Conservation (phyloP, 2,329 filamentous ascomycete species). For the Hawksworthiomyces lignivorus region DNA sequence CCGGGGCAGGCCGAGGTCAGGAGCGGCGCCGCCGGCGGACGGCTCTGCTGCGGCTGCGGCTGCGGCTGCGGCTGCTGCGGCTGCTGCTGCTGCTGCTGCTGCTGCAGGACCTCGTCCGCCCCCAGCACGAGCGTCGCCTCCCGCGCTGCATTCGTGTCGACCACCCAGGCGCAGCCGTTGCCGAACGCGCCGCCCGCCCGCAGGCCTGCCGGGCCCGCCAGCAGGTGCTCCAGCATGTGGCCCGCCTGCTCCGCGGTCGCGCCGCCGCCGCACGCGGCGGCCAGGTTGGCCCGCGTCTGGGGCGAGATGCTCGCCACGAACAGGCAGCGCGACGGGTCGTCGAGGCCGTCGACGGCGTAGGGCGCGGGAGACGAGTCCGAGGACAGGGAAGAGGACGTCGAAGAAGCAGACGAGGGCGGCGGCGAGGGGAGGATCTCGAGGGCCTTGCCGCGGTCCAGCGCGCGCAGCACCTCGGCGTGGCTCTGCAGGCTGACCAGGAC, state of each 20-base stretch:
- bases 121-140: slow-evolving; percentile 77
- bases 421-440: slow-evolving; percentile 30
- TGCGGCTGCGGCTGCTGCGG: neutral
- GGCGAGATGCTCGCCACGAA: slow-evolving; percentile 92
- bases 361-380: neutral
- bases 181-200: slow-evolving; percentile 60
- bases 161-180: slow-evolving; percentile 79
- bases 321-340: slow-evolving; percentile 58
- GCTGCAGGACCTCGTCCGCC: slow-evolving; percentile 59
- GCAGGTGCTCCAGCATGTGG: slow-evolving; percentile 72
- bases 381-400: no score
- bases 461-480: slow-evolving; percentile 80
- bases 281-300: slow-evolving; percentile 81
- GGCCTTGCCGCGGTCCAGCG: slow-evolving; percentile 61
- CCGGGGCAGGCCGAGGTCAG: slow-evolving; percentile 89
- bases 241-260: slow-evolving; percentile 68
- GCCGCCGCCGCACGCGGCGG: slow-evolving; percentile 68
- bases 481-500: slow-evolving; percentile 94
- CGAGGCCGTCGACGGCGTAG: slow-evolving; percentile 41
- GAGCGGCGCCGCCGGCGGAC: slow-evolving; percentile 35
- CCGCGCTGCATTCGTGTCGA: slow-evolving; percentile 80
- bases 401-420: no score
- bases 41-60: slow-evolving; percentile 3
- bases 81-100: slow-evolving; percentile 22
- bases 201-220: slow-evolving; percentile 64